Conservation (phyloP, 2,329 filamentous ascomycete genomes). For the Aspergillus floridensis region DNA sequence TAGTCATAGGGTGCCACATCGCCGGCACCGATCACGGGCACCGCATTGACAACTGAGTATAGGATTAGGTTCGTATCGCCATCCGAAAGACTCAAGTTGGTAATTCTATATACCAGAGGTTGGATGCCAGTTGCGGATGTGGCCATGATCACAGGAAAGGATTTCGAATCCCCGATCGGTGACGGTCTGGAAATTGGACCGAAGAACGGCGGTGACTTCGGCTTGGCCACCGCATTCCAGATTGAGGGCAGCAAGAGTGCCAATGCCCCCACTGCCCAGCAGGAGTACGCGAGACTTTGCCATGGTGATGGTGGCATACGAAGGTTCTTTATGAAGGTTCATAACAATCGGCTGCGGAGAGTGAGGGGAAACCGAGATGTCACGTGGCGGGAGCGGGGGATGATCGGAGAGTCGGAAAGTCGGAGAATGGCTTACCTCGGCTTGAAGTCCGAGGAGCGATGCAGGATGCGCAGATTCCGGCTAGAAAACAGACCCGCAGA, state of each 20-base stretch:
- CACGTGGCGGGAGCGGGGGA: too few species aligned
- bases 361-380: neutral
- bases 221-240: slow-evolving; percentile 53
- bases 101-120: slow-evolving; percentile 15
- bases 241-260: slow-evolving; percentile 56
- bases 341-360: neutral
- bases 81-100: slow-evolving; percentile 18
- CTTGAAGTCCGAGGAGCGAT: too few species aligned
- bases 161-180: slow-evolving; percentile 52
- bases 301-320: neutral
- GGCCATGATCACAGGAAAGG: slow-evolving; percentile 56
- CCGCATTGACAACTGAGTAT: slow-evolving; percentile 44
- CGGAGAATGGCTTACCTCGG: too few species aligned
- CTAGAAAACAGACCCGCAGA: neutral
- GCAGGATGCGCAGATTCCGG: too few species aligned
- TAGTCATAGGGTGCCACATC: slow-evolving; percentile 50
- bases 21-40: slow-evolving; percentile 41
- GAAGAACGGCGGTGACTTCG: slow-evolving; percentile 54
- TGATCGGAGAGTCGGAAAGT: too few species aligned
- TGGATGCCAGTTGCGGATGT: slow-evolving; percentile 50
- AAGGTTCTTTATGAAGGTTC: too few species aligned
- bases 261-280: slow-evolving; percentile 56
- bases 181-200: slow-evolving; percentile 56
- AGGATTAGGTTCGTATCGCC: slow-evolving; percentile 10
- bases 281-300: slow-evolving; percentile 49